Conservation (phyloP, 106 monocot genomes). For the Dendrobium nobile region DNA sequence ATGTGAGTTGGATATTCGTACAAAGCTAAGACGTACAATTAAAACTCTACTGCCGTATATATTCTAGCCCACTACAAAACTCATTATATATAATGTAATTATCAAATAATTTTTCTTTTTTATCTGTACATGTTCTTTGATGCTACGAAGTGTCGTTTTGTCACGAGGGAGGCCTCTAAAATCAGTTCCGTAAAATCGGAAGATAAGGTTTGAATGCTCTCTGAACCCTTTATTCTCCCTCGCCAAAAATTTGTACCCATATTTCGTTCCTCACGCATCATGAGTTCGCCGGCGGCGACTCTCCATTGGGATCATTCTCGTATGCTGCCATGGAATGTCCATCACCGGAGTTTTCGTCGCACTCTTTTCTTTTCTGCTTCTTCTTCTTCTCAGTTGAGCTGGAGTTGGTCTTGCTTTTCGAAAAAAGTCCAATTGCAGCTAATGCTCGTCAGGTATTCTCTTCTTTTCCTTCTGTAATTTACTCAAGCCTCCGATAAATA, state of each 20-base stretch:
- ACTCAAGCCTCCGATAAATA: neutral
- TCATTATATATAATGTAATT: too few relatives aligned
- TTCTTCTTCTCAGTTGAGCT: neutral
- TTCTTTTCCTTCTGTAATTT: neutral
- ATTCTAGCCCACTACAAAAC: too few relatives aligned
- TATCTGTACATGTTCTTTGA: too few relatives aligned
- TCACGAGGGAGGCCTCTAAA: too few relatives aligned
- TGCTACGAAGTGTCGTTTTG: too few relatives aligned
- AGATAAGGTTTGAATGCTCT: neutral
- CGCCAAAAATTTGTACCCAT: neutral
- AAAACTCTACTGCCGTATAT: too few relatives aligned
- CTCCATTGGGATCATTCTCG: neutral
- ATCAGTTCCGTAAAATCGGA: too few relatives aligned
- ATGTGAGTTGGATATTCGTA: too few relatives aligned
- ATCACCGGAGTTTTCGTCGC: neutral
- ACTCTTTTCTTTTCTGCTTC: neutral
- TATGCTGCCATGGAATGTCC: neutral
- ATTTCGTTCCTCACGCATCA: neutral
- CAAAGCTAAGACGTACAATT: too few relatives aligned
- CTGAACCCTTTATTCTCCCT: neutral
- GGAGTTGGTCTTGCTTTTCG: neutral
- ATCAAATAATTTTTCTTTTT: too few relatives aligned
- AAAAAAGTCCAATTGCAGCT: neutral
- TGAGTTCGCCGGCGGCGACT: neutral
- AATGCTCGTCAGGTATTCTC: neutral